Evolutionary conservation across 75 land plant genomes (phyloP).

Genomic region (Cupressus sempervirens): DNA sequence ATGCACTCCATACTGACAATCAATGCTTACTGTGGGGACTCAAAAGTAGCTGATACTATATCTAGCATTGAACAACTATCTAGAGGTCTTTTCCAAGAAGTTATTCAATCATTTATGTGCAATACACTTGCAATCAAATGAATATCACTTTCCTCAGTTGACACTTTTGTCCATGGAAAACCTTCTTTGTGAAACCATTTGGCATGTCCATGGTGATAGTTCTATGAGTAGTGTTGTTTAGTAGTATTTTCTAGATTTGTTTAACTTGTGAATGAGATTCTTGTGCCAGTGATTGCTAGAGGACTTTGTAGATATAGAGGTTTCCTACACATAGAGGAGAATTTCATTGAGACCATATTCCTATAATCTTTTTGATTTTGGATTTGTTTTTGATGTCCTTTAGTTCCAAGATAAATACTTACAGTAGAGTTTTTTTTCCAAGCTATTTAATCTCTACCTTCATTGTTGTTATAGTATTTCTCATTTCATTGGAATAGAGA

Average conservation of each 20-base stretch:
- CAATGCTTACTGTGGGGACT: no score
- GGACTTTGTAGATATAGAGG: constrained; percentile 4
- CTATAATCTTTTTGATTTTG: neutral
- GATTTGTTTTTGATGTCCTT: neutral
- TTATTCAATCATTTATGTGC: constrained; percentile 95
- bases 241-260: constrained; percentile 15
- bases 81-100: constrained; percentile 94
- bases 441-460: neutral
- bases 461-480: neutral
- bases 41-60: no score
- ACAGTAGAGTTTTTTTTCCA: constrained; percentile 8
- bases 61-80: constrained; percentile 92
- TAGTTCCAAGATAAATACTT: neutral
- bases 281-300: neutral
- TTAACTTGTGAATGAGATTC: neutral
- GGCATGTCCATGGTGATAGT: constrained; percentile 94
- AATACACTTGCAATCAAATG: constrained; percentile 71
- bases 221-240: constrained; percentile 83
- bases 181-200: constrained; percentile 88
- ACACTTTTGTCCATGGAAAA: constrained; percentile 93
- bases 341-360: neutral
- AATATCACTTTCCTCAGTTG: constrained; percentile 87
- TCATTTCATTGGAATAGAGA: neutral
- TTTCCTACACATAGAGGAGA: constrained; percentile 12
- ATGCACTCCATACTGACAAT: no score